A percentile compares a stretch with the other conserved stretches of the same genome.
Evolutionary conservation across 306 rosid genomes (phyloP).

Genomic region (Morella rubra): DNA sequence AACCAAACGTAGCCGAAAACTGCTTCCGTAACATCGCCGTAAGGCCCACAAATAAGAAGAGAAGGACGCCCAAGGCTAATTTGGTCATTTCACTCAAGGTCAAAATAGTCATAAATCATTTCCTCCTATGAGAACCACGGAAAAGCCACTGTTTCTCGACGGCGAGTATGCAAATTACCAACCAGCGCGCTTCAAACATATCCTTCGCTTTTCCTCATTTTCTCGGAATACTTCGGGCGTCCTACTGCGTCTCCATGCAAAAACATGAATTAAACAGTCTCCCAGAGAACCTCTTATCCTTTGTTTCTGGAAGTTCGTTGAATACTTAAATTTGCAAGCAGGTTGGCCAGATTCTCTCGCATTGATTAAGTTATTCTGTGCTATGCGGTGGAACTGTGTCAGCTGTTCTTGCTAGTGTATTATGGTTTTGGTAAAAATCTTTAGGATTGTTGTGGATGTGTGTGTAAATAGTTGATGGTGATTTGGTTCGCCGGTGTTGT

Average conservation of each 20-base stretch:
- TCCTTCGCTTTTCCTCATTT: background rate
- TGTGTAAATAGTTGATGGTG: background rate
- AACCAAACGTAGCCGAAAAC: no score
- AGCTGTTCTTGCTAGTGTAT: background rate
- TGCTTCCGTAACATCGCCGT: no score
- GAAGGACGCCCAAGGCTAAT: background rate
- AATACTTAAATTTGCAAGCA: background rate
- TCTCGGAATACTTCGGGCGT: background rate
- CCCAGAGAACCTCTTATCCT: background rate
- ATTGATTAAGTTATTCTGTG: background rate
- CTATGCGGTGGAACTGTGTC: background rate
- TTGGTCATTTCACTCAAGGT: background rate
- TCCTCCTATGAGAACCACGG: no score
- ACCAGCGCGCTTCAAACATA: background rate
- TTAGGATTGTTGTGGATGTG: background rate
- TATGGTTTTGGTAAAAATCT: slow-evolving; percentile 26
- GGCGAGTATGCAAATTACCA: background rate
- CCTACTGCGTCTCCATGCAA: background rate
- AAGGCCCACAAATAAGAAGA: no score
- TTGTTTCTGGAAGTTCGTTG: background rate
- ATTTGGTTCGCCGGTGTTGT: background rate
- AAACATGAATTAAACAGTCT: background rate
- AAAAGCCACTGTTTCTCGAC: no score
- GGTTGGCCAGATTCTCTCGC: background rate
- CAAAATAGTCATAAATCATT: background rate